Evolutionary conservation across 805 yeast genomes (phyloP), one percentile per base, ranked within the genome.

Genomic region (Candida piceae): DNA sequence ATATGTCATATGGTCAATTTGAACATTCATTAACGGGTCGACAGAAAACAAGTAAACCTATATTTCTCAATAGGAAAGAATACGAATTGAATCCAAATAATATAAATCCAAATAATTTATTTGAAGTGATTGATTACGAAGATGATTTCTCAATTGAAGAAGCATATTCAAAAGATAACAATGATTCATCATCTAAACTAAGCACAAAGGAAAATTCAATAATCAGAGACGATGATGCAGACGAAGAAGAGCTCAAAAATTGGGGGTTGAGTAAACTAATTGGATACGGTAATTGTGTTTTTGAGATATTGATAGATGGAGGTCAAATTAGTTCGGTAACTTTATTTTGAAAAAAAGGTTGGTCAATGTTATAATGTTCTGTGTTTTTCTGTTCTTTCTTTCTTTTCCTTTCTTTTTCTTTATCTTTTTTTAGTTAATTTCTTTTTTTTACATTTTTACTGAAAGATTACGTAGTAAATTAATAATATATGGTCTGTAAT

Each of bases 261-360:
- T 62, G 66, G 67, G 65, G 66, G 3, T 42, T 58, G 27, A 52
- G 60, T 12, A 57, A 60, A 34, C 41, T 60, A 19, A 49, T 52
- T 31, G 51, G 53, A 4, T 44, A 49, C 32, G 40, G 48, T 4
- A 41, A 47, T 12, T 47, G 56, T 20, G 41, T 58, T 6, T 58
- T 57, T 39, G 67, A 62, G 39, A 52, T 60, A n/a, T 36, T 60
- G 28, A 45, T 53, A 12, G 60, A 55, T 21, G 59, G 44, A 15
- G 55, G 49, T 15, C 32, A 33, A 12, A 35, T 61, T n/a, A 50
- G 58, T 25, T 46, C 56, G n/a, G 21, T 62, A 8, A 59, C 63
- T 5, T 20, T 62, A 12, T 46, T 51, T 16, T 48, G 32, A 39
- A 16, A 16, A 18, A 4, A 20, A 10, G 13, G 17, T 5, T 12